Conservation (phyloP, 768 basidiomycete species). For the Kwoniella newhampshirensis region DNA sequence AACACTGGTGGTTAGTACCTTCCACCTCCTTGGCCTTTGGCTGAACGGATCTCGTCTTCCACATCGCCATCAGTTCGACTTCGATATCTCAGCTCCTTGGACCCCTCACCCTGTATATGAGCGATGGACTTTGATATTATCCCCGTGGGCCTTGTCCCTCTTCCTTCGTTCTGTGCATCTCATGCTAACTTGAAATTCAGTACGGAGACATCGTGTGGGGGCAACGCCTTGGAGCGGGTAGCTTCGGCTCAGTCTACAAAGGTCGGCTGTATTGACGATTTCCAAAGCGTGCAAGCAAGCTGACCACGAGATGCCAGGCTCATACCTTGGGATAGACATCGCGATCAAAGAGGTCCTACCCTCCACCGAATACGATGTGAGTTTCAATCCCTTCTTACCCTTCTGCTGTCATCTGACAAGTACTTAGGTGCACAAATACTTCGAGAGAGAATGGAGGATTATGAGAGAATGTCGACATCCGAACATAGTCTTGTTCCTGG, state of each 20-base stretch:
- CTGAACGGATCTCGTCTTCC: too few species aligned
- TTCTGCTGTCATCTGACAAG: too few species aligned
- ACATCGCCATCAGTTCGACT: too few species aligned
- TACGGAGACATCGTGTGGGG: slow-evolving; percentile 52
- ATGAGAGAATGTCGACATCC: slow-evolving; percentile 91
- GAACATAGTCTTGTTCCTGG: slow-evolving; percentile 89
- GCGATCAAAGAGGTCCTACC: slow-evolving; percentile 96
- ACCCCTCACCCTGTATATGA: too few species aligned
- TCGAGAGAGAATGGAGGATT: slow-evolving; percentile 95
- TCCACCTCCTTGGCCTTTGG: too few species aligned
- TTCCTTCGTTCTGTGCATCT: background rate
- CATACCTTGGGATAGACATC: slow-evolving; percentile 91
- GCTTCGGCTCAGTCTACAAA: slow-evolving; percentile 50
- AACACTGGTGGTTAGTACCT: too few species aligned
- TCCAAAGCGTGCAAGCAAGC: too few species aligned
- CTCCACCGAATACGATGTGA: slow-evolving; percentile 79
- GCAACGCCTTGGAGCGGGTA: slow-evolving; percentile 41
- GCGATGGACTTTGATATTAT: slow-evolving; percentile 48
- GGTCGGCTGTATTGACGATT: slow-evolving; percentile 26
- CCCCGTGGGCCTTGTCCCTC: slow-evolving; percentile 29
- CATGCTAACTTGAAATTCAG: slow-evolving; percentile 19
- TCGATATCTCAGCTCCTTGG: too few species aligned
- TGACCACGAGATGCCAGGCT: slow-evolving; percentile 57
- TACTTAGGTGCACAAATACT: slow-evolving; percentile 78
- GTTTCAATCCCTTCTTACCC: slow-evolving; percentile 4